Evolutionary conservation across 371 early-diverging fungal genomes (phyloP), one percentile per base, ranked within the genome.

Genomic region (Conidiobolus incongruus): DNA sequence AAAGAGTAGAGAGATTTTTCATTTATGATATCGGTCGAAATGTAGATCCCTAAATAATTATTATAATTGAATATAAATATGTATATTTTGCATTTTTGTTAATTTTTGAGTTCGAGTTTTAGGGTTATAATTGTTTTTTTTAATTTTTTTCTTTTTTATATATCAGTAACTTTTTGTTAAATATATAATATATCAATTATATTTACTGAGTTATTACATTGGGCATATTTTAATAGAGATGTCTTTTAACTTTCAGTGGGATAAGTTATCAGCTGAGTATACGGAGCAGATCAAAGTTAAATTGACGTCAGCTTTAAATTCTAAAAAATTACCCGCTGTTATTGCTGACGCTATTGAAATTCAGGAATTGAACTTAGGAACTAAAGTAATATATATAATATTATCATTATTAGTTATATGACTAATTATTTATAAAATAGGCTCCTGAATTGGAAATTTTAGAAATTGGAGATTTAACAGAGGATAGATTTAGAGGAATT

Each of bases 191-290:
- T n/a, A n/a, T n/a, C n/a, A n/a, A n/a, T n/a, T n/a, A n/a, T n/a
- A n/a, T n/a, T n/a, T n/a, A n/a, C n/a, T n/a, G n/a, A n/a, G n/a
- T n/a, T n/a, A n/a, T n/a, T n/a, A n/a, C n/a, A n/a, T n/a, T n/a
- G n/a, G n/a, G n/a, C n/a, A n/a, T n/a, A n/a, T n/a, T n/a, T n/a
- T n/a, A n/a, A n/a, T n/a, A n/a, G n/a, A n/a, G n/a, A 93, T 93
- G 94, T 75, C 88, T 17, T 95, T 95, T 63, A 80, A 80, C 48
- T 87, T 96, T 62, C 84, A 79, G 60, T 96, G 95, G 94, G 81
- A 87, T 8, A 67, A 74, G 35, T 94, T 96, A 57, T 73, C 75
- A 47, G 51, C 61, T 24, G 79, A 75, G 50, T 88, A 93, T 54
- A 70, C 81, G 45, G 70, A 71, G n/a, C 72, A 79, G 52, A 91